Evolutionary conservation across 352 stramenopile species (phyloP), one percentile per base, ranked within the genome.

Genomic region (Thraustotheca clavata): DNA sequence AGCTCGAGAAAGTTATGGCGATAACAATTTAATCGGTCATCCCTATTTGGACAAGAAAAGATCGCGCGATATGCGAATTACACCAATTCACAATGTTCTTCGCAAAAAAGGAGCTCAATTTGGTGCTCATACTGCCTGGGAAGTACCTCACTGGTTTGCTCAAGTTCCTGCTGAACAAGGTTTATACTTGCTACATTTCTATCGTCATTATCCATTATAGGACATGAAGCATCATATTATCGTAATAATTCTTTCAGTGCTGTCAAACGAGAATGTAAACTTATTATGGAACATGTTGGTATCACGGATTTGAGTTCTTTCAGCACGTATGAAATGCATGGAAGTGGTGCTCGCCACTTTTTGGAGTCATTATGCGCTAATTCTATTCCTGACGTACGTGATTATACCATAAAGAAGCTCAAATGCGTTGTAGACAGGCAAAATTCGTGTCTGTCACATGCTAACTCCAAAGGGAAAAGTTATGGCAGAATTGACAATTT

Each of bases 21-120:
- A 65, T 33, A 65, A 65, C 26, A 65, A 65, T 33, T 55, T 65
- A 24, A 65, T 65, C 26, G 46, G 41, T 40, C 57, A 65, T 27
- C 57, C 57, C 11, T 54, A 54, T 18, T 2, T 65, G 11, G 57
- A 65, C 57, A 65, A 65, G 31, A 50, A 65, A 26, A 26, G 35
- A 16, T 29, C 14, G 4, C 57, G 57, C 20, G 32, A 43, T 3
- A 54, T 43, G 57, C 38, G 57, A n/a, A 9, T 43, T 18, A 54
- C 57, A 14, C 22, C 38, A 4, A 9, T 65, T 9, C 46, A 55
- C 38, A 12, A 26, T 29, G 34, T 27, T 6, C 20, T 65, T 33
- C 9, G 11, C 0, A 9, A 65, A 22, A 24, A 54, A 9, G 57
- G 57, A 18, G 57, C 57, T 22, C 57, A 65, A 46, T 65, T 65